phyloP scores from a whole-genome alignment of 805 yeast genomes.

The Starmera pachycereana region DNA sequence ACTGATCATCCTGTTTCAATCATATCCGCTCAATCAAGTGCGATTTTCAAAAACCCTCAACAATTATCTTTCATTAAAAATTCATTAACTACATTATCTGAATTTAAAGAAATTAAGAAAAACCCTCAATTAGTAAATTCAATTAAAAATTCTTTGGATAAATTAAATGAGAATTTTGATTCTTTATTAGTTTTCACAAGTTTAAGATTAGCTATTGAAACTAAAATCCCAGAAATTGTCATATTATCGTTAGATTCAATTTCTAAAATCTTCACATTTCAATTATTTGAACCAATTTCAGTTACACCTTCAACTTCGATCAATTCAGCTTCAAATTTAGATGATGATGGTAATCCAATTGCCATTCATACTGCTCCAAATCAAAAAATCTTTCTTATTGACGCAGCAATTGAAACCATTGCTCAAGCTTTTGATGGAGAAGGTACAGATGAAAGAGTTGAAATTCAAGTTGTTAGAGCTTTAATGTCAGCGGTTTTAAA shows the following conservation, averaged over 20 bases:
- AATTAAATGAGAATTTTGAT: conserved; percentile 25
- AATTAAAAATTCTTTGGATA: conserved; percentile 22
- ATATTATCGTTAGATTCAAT: conserved; percentile 74
- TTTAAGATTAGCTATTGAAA: conserved; percentile 63
- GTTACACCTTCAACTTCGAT: conserved; percentile 35
- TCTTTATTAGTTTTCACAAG: conserved; percentile 65
- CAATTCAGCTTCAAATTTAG: conserved; percentile 13
- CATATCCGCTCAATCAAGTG: conserved; percentile 2
- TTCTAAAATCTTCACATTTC: conserved; percentile 82
- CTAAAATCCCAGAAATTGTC: conserved; percentile 52
- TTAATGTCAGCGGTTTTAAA: conserved; percentile 80
- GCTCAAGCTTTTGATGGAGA: conserved; percentile 85
- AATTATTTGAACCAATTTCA: conserved; percentile 52
- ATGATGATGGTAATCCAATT: conserved; percentile 11
- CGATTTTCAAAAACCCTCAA: conserved; percentile 17
- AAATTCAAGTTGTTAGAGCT: conserved; percentile 88
- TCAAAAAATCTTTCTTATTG: conserved; percentile 51
- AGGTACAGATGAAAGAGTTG: conserved; percentile 81
- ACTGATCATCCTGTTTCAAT: conserved; percentile 4
- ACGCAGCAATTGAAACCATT: conserved; percentile 76
- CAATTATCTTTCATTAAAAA: conserved; percentile 36
- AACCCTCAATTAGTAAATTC: conserved; percentile 24
- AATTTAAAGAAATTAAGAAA: conserved; percentile 50
- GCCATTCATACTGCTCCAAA: conserved; percentile 34
- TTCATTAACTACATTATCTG: conserved; percentile 47